Conservation (phyloP, 2,329 filamentous ascomycete genomes). For the Elsinoe australis region DNA sequence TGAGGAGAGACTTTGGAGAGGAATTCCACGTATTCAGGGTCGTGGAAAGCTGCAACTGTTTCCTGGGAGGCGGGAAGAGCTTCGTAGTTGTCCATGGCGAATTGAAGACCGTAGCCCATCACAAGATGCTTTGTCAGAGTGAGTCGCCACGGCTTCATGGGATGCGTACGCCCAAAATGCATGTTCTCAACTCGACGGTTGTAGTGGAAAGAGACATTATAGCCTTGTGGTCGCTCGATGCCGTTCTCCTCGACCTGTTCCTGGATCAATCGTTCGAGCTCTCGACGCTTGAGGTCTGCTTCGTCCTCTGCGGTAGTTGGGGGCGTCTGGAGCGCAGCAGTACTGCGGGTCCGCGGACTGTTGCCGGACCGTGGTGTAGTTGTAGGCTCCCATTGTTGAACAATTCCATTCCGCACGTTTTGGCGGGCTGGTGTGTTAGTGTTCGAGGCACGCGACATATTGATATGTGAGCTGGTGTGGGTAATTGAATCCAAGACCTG, state of each 20-base stretch:
- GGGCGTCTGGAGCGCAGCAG: conserved; percentile 25
- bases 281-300: conserved; percentile 26
- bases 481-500: background rate
- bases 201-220: conserved; percentile 90
- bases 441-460: conserved; percentile 13
- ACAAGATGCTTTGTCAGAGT: conserved; percentile 93
- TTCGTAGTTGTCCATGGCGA: conserved; percentile 91
- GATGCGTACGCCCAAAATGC: conserved; percentile 93
- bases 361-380: conserved; percentile 14
- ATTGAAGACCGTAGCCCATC: conserved; percentile 88
- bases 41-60: conserved; percentile 81
- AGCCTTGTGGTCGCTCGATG: conserved; percentile 73
- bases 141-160: conserved; percentile 98
- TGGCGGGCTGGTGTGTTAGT: conserved; percentile 18
- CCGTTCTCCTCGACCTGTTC: conserved; percentile 51
- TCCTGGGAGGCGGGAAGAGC: conserved; percentile 77
- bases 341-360: conserved; percentile 17
- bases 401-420: conserved; percentile 20
- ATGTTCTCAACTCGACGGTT: conserved; percentile 93
- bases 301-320: conserved; percentile 46
- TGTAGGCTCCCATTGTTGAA: conserved; percentile 20
- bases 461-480: background rate
- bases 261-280: conserved; percentile 48
- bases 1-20: conserved; percentile 42
- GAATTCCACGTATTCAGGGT: conserved; percentile 83